phyloP scores from a whole-genome alignment of 495 filamentous ascomycete genomes.

The Penicillium simplicissimum region DNA sequence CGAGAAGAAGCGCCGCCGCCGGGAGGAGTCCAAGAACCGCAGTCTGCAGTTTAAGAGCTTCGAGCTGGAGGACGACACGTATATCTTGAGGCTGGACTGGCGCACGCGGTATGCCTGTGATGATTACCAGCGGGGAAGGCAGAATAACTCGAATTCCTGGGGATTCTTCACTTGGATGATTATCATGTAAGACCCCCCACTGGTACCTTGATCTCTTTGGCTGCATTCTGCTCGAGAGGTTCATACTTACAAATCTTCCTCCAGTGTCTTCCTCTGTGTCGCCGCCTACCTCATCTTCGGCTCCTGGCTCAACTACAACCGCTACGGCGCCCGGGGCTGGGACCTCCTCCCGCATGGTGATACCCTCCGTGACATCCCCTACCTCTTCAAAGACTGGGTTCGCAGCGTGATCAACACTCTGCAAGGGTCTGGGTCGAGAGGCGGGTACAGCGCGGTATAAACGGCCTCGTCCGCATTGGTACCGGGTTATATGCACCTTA shows the following conservation, averaged over 20 bases:
- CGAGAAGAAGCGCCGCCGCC: conserved; percentile 25
- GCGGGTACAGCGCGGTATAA: conserved; percentile 92
- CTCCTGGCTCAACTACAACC: conserved; percentile 98
- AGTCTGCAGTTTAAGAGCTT: conserved; percentile 77
- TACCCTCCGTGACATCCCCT: conserved; percentile 87
- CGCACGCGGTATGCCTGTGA: conserved; percentile 83
- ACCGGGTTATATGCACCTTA: neutral
- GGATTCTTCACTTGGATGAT: conserved; percentile 98
- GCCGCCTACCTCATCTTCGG: conserved; percentile 96
- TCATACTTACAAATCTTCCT: neutral
- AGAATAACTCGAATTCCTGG: conserved; percentile 58
- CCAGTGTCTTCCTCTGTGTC: conserved; percentile 73
- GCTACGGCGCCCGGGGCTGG: conserved; percentile 92
- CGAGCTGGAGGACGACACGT: conserved; percentile 45
- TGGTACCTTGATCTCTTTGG: too few species aligned
- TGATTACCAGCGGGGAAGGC: conserved; percentile 46
- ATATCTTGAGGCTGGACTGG: conserved; percentile 75
- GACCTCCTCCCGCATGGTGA: conserved; percentile 93
- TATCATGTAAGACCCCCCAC: conserved; percentile 74
- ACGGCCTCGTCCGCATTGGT: neutral
- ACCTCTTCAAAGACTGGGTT: conserved; percentile 85
- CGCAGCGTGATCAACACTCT: conserved; percentile 77
- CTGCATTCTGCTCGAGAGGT: neutral
- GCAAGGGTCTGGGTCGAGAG: conserved; percentile 75
- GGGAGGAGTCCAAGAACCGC: conserved; percentile 34